Conservation (phyloP, 345 rosid species). For the Isatis tinctoria region DNA sequence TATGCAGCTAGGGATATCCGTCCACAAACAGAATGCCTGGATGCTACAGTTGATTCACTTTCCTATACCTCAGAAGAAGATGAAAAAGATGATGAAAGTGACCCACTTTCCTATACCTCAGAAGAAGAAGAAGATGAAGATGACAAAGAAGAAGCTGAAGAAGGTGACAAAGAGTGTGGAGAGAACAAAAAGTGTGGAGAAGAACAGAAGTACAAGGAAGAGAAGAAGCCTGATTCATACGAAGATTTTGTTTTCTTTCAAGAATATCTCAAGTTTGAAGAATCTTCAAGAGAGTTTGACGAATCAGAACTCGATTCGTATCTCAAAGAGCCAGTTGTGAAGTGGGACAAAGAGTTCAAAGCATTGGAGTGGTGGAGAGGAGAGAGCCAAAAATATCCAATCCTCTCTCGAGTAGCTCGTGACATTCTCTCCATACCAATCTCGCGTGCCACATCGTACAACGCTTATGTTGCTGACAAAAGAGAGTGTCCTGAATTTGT, state of each 20-base stretch:
- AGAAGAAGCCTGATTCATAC: slow-evolving; percentile 23
- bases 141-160: background rate
- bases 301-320: slow-evolving; percentile 65
- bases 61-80: background rate
- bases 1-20: slow-evolving; percentile 28
- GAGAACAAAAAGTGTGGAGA: background rate
- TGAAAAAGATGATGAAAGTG: background rate
- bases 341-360: slow-evolving; percentile 56
- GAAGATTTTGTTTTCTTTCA: slow-evolving; percentile 42
- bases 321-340: slow-evolving; percentile 63
- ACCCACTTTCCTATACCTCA: too few species aligned
- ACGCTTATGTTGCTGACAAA: slow-evolving; percentile 37
- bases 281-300: slow-evolving; percentile 42
- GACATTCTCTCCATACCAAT: slow-evolving; percentile 68
- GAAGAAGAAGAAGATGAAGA: background rate
- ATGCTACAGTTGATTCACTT: background rate
- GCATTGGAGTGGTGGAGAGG: slow-evolving; percentile 75
- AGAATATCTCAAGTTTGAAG: slow-evolving; percentile 62
- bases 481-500: slow-evolving; percentile 8
- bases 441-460: slow-evolving; percentile 17
- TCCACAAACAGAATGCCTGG: slow-evolving; percentile 29
- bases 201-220: background rate
- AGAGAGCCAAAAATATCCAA: slow-evolving; percentile 60
- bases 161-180: slow-evolving; percentile 13
- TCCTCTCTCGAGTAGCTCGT: slow-evolving; percentile 68